Percentiles rank a stretch among this genome's conserved stretches.
These are phyloP conservation scores for Penicillium verrucosum DNA, from an alignment of 2,329 filamentous ascomycete species.

Conservation along the genomic window DNA sequence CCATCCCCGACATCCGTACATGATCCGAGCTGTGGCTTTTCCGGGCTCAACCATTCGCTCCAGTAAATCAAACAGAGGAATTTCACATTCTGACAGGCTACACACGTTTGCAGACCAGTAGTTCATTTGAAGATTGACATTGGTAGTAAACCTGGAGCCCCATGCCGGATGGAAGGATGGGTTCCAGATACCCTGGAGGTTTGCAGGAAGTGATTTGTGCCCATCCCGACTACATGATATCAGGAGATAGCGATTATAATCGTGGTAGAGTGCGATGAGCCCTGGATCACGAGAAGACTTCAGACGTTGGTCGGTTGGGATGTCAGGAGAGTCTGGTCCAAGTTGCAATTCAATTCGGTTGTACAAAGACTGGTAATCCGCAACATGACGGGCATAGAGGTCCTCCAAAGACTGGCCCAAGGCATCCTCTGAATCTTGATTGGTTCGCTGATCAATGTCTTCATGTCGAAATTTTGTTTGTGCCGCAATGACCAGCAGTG, in stretches of 20 bases:
- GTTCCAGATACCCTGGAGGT: conserved; percentile 58
- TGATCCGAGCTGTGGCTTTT: conserved; percentile 50
- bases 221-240: conserved; percentile 53
- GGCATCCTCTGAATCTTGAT: conserved; percentile 29
- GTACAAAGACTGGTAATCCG: conserved; percentile 36
- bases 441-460: conserved; percentile 25
- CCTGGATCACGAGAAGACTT: conserved; percentile 46
- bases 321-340: conserved; percentile 16
- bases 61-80: conserved; percentile 44
- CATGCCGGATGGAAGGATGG: conserved; percentile 49
- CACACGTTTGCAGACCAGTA: conserved; percentile 57
- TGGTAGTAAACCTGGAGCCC: conserved; percentile 56
- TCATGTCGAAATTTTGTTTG: conserved; percentile 40
- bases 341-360: conserved; percentile 31
- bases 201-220: conserved; percentile 49
- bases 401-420: conserved; percentile 18
- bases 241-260: conserved; percentile 54
- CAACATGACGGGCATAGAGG: conserved; percentile 30
- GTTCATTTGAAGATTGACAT: conserved; percentile 63
- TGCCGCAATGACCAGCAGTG: conserved; percentile 39
- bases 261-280: conserved; percentile 53
- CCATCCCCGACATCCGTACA: conserved; percentile 57
- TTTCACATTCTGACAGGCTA: conserved; percentile 44
- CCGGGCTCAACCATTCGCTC: conserved; percentile 41
- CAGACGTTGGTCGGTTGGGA: conserved; percentile 33